Conservation (phyloP, 768 basidiomycete species). For the Phanerodontia chrysosporium region DNA sequence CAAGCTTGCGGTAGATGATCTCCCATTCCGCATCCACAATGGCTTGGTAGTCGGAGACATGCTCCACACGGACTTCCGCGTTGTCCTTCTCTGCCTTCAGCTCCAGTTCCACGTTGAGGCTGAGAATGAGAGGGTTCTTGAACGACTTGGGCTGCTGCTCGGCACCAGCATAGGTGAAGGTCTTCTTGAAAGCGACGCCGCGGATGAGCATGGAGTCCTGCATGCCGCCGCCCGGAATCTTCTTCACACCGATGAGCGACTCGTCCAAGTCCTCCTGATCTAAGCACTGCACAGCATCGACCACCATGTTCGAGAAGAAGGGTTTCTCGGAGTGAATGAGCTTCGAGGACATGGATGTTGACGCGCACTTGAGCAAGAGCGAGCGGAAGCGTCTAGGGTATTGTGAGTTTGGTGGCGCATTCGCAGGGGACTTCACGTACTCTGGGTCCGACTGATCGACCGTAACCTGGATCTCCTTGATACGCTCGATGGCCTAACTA, state of each 20-base stretch:
- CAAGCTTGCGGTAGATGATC: conserved; percentile 96
- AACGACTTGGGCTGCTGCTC: conserved; percentile 98
- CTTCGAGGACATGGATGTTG: conserved; percentile 99
- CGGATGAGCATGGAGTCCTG: conserved; percentile 88
- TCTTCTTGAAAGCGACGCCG: conserved; percentile 99
- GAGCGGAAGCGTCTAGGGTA: conserved; percentile 79
- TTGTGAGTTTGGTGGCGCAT: background rate
- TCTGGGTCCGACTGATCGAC: conserved; percentile 88
- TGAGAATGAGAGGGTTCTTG: conserved; percentile 82
- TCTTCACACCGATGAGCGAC: conserved; percentile 94
- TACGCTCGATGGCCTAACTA: conserved; percentile 73
- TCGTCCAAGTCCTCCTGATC: conserved; percentile 95
- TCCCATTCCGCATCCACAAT: conserved; percentile 99
- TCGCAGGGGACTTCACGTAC: conserved; percentile 45
- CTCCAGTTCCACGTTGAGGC: conserved; percentile 96
- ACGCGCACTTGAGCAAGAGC: conserved; percentile 91
- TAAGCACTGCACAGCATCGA: conserved; percentile 89
- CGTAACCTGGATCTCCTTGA: conserved; percentile 84
- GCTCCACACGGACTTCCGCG: conserved; percentile 95
- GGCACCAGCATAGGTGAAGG: conserved; percentile 97
- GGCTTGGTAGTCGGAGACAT: conserved; percentile 96
- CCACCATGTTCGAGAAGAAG: conserved; percentile 98
- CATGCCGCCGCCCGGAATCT: conserved; percentile 96
- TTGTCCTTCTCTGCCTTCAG: conserved; percentile 99
- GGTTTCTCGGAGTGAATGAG: conserved; percentile 98